A percentile compares a stretch with the other conserved stretches of the same genome.
phyloP scores from a whole-genome alignment of 257 asterid genomes.

The Penstemon davidsonii region DNA sequence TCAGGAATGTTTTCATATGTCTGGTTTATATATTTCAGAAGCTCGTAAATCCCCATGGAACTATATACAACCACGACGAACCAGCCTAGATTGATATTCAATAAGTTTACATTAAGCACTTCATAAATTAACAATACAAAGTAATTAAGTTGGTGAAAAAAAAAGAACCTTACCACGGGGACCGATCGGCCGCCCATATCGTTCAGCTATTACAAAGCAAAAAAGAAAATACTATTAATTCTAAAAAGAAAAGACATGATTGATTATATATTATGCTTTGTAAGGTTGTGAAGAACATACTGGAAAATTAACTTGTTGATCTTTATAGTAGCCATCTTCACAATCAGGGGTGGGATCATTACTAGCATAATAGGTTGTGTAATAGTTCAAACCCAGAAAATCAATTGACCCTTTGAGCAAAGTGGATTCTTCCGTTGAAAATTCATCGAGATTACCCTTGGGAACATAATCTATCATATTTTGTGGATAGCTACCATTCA shows the following conservation, averaged over 20 bases:
- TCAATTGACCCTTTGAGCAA: slow-evolving; percentile 43
- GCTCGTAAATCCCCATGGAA: neutral
- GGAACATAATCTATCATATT: slow-evolving; percentile 36
- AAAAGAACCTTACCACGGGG: no score
- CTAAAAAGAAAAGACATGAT: no score
- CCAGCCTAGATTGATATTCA: neutral
- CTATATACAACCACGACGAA: neutral
- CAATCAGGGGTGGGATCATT: slow-evolving; percentile 22
- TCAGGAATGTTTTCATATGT: neutral
- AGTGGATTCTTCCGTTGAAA: slow-evolving; percentile 29
- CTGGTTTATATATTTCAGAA: neutral
- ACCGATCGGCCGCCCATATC: no score
- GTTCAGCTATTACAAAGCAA: no score
- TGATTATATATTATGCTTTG: neutral
- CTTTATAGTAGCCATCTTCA: slow-evolving; percentile 29
- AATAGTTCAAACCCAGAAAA: slow-evolving; percentile 43
- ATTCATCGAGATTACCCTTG: slow-evolving; percentile 13
- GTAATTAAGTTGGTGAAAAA: no score
- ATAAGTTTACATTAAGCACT: no score
- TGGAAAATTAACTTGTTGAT: slow-evolving; percentile 27
- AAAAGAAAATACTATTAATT: no score
- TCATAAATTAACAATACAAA: no score
- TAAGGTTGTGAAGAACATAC: slow-evolving; percentile 17
- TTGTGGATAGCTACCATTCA: slow-evolving; percentile 37
- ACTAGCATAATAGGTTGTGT: slow-evolving; percentile 34